Evolutionary conservation across 1,284 basidiomycete genomes (phyloP), one percentile per base, ranked within the genome.

Genomic region (Malassezia nana): DNA sequence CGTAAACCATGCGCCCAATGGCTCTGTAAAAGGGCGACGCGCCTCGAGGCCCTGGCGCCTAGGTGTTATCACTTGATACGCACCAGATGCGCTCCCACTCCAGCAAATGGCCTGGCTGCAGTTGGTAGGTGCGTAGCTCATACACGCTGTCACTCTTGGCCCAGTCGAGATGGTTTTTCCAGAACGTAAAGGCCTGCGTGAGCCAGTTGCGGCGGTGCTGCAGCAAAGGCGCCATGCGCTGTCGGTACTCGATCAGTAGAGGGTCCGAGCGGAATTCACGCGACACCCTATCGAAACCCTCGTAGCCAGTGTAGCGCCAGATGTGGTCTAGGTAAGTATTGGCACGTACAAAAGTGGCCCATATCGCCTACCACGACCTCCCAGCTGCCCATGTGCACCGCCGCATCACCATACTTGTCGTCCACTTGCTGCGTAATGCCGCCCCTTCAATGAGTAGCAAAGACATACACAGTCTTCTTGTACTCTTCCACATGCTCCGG

Each of bases 1-100:
- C 24, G 65, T 66, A 41, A 72, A 72, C 66, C 65, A 72, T 0
- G 70, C 70, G 10, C 66, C 70, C 35, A 71, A 62, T 13, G 70
- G 70, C 41, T 72, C 65, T 12, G 65, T 66, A 41, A 64, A 72
- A 42, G 62, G 60, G 20, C 64, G 52, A 7, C 70, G 63, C 1
- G 70, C 70, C 39, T 72, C 70, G 41, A 72, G 57, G 12, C 70
- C 70, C 20, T 63, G 55, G 47, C 67, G 62, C 50, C 50, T 52
- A 18, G 7, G 16, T 43, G 6, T 26, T 26, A 4, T 18, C 18
- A 15, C 18, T 6, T 4, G 26, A 10, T 38, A 52, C 50, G 16
- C 25, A 52, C 69, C 70, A 72, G 57, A 68, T 62, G 45, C 64
- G 59, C 41, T 69, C 67, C 70, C 69, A 71, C 38, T 72, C 67